Conservation (phyloP, 495 filamentous ascomycete genomes). For the Aspergillus nanangensis region DNA sequence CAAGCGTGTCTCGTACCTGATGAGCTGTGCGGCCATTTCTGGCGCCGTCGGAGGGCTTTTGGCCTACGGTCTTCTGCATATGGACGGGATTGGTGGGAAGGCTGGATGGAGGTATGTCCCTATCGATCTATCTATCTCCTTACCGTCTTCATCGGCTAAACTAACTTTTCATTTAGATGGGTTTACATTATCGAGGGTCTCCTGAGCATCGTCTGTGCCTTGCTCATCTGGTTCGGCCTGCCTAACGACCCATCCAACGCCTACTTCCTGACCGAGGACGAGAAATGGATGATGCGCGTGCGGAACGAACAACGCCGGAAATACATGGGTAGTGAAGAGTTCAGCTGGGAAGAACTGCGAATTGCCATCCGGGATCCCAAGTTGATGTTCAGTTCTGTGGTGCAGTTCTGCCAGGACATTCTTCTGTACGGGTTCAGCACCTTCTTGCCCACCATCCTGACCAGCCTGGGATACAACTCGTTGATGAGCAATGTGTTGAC, state of each 20-base stretch:
- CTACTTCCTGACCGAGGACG: slow-evolving; percentile 47
- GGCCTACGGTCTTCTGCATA: slow-evolving; percentile 39
- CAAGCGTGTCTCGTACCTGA: slow-evolving; percentile 37
- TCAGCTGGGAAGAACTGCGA: slow-evolving; percentile 48
- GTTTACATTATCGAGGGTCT: slow-evolving; percentile 54
- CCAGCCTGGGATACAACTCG: slow-evolving; percentile 45
- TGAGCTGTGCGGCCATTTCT: slow-evolving; percentile 40
- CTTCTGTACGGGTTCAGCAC: slow-evolving; percentile 57
- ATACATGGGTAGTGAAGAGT: slow-evolving; percentile 46
- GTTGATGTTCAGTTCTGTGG: slow-evolving; percentile 36
- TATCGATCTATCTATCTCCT: too few species aligned
- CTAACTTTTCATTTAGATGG: slow-evolving; percentile 19
- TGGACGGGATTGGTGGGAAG: slow-evolving; percentile 16
- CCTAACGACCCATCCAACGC: slow-evolving; percentile 52
- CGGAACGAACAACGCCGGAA: slow-evolving; percentile 35
- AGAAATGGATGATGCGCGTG: slow-evolving; percentile 47
- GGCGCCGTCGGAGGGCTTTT: slow-evolving; percentile 42
- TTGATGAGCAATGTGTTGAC: slow-evolving; percentile 43
- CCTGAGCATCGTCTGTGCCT: slow-evolving; percentile 43
- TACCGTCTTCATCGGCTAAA: background rate
- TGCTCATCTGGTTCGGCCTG: slow-evolving; percentile 51
- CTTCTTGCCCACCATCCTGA: slow-evolving; percentile 54
- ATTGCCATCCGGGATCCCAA: slow-evolving; percentile 38
- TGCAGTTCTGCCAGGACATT: slow-evolving; percentile 52
- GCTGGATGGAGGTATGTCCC: slow-evolving; percentile 37